Percentiles rank a stretch among this genome's conserved stretches.
Evolutionary conservation across 345 rosid genomes (phyloP).

Genomic region (Camelina hispida): DNA sequence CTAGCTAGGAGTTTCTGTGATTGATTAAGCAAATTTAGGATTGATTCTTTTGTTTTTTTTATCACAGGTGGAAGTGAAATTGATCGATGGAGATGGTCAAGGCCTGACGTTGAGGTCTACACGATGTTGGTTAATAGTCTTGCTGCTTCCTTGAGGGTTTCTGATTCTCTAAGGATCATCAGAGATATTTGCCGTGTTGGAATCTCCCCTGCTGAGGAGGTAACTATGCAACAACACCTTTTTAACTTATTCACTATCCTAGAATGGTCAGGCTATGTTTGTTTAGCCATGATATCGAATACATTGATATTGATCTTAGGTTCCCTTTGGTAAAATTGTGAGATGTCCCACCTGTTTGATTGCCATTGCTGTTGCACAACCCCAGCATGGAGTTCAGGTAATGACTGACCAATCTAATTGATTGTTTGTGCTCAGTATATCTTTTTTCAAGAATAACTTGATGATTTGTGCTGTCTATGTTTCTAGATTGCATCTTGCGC

Average conservation of each 20-base stretch:
- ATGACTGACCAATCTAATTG: not conserved
- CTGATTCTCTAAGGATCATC: slow-evolving; percentile 79
- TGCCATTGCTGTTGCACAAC: slow-evolving; percentile 87
- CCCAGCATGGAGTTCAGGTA: slow-evolving; percentile 93
- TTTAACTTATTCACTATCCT: not conserved
- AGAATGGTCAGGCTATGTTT: not conserved
- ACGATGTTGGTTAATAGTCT: slow-evolving; percentile 67
- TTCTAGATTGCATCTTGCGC: slow-evolving; percentile 85
- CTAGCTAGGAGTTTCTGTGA: not conserved
- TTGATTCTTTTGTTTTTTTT: not conserved
- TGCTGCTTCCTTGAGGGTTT: slow-evolving; percentile 76
- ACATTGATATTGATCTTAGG: slow-evolving; percentile 49
- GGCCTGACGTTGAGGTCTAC: slow-evolving; percentile 76
- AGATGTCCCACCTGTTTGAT: slow-evolving; percentile 84
- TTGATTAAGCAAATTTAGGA: not conserved
- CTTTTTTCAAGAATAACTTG: too few species aligned
- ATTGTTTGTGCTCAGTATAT: not conserved
- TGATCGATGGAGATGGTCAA: slow-evolving; percentile 90
- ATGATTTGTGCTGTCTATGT: slow-evolving; percentile 17
- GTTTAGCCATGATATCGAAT: slow-evolving; percentile 3
- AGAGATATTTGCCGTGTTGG: slow-evolving; percentile 79
- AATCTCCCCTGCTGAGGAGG: slow-evolving; percentile 88
- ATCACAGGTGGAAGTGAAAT: slow-evolving; percentile 59
- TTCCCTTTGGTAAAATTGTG: slow-evolving; percentile 93
- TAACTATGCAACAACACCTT: too few species aligned